Conservation (phyloP, 495 filamentous ascomycete species). For the Neurospora sp. region DNA sequence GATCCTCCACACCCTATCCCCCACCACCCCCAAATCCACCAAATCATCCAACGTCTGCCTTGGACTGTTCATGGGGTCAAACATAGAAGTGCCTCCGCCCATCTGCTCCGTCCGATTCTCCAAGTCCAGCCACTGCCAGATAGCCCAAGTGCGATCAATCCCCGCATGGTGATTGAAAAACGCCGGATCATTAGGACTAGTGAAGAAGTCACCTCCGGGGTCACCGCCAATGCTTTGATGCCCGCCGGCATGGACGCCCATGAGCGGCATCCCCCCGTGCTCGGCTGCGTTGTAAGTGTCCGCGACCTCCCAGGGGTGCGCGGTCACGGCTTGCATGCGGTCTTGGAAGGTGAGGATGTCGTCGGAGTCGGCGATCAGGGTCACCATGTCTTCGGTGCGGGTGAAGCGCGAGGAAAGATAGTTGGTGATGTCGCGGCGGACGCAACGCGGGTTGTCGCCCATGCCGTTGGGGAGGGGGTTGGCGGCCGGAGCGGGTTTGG, state of each 20-base stretch:
- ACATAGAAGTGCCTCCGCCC: slow-evolving; percentile 30
- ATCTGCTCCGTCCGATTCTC: slow-evolving; percentile 23
- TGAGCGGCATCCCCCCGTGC: slow-evolving; percentile 13
- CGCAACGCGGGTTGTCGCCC: slow-evolving; percentile 49
- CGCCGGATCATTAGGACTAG: slow-evolving; percentile 53
- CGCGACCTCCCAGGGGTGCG: slow-evolving; percentile 4
- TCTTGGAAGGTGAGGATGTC: slow-evolving; percentile 37
- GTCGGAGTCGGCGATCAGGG: slow-evolving; percentile 33
- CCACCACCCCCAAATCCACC: slow-evolving; percentile 33
- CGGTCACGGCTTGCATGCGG: slow-evolving; percentile 24
- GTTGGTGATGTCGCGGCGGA: slow-evolving; percentile 54
- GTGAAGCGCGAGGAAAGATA: slow-evolving; percentile 33
- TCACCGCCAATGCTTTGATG: slow-evolving; percentile 35
- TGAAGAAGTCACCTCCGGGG: slow-evolving; percentile 39
- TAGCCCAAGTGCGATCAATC: slow-evolving; percentile 58
- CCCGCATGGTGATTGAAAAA: slow-evolving; percentile 60
- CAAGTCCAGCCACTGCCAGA: slow-evolving; percentile 49
- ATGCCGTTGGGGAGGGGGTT: slow-evolving; percentile 30
- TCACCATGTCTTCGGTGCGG: slow-evolving; percentile 38
- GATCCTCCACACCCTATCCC: slow-evolving; percentile 29
- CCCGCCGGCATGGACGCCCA: slow-evolving; percentile 31
- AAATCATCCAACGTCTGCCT: slow-evolving; percentile 30
- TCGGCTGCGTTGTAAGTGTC: neutral
- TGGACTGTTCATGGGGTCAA: slow-evolving; percentile 20
- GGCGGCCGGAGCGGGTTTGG: slow-evolving; percentile 24